Evolutionary conservation across 129 eudicot species (phyloP), one percentile per base, ranked within the genome.

Genomic region (Ambrosia artemisiifolia): DNA sequence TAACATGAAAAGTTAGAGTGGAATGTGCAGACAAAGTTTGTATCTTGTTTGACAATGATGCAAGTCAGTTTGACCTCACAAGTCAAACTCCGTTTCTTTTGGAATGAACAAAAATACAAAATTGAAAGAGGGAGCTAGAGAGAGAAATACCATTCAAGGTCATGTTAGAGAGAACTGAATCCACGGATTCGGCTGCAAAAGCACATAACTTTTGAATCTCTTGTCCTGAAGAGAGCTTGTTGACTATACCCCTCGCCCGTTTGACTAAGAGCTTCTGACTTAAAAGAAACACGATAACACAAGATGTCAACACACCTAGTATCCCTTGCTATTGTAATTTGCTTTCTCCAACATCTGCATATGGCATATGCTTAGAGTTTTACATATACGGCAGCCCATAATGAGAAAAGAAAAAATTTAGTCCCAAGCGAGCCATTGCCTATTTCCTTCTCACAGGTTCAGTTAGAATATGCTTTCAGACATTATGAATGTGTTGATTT

Each of bases 241-340:
- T 91, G 33, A 91, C 97, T 30, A 91, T 91, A 24, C 97, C 97
- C 74, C 97, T 82, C 34, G 96, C 96, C 83, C 13, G 86, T 78
- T 88, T 91, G 71, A 91, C 93, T 61, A 88, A 82, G 55, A 91
- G 87, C 84, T 84, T 91, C 72, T 88, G 91, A 77, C 89, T 59
- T 47, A 24, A 91, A 78, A 47, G 91, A 91, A 47, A 88, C 77
- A 69, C 97, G 88, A 71, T 91, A 88, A 69, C 93, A 88, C 75
- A 91, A 82, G 61, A 88, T 88, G 72, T 88, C 97, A 32, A 88
- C 97, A 76, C 97, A 87, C 63, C 97, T 84, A 12, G 96, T 91
- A 48, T 91, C 97, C 81, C 85, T 88, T 63, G 97, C 93, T 60
- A 78, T 73, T 35, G 67, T 79, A 70, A 91, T 74, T 69, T 91